phyloP scores from a whole-genome alignment of 805 yeast species.

The Nematodospora valgi region DNA sequence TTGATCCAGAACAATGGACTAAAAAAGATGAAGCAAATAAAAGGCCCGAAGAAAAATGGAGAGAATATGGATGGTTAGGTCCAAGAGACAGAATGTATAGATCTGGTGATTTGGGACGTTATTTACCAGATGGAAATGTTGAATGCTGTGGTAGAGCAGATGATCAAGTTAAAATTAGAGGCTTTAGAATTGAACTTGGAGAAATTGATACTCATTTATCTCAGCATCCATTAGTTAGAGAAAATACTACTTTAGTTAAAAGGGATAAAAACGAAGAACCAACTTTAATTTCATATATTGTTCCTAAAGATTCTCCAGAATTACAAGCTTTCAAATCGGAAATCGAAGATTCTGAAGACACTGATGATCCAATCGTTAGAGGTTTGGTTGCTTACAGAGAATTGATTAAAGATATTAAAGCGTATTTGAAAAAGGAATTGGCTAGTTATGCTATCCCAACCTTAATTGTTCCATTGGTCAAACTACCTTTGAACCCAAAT shows the following conservation, averaged over 20 bases:
- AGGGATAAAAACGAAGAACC: constrained; percentile 93
- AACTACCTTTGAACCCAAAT: constrained; percentile 92
- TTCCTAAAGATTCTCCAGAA: constrained; percentile 59
- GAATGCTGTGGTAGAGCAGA: constrained; percentile 99
- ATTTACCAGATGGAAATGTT: constrained; percentile 94
- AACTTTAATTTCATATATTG: constrained; percentile 84
- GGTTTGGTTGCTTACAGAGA: constrained; percentile 76
- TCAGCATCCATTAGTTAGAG: constrained; percentile 88
- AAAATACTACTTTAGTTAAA: constrained; percentile 86
- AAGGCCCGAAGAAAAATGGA: constrained; percentile 53
- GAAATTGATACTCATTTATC: constrained; percentile 97
- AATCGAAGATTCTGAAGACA: constrained; percentile 37
- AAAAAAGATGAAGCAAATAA: constrained; percentile 45
- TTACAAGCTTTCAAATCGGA: constrained; percentile 49
- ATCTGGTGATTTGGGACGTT: constrained; percentile 97
- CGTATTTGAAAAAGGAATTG: constrained; percentile 80
- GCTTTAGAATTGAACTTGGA: constrained; percentile 96
- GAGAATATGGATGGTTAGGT: constrained; percentile 76
- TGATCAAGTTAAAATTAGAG: constrained; percentile 97
- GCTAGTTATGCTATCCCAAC: constrained; percentile 95
- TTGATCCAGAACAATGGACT: constrained; percentile 60
- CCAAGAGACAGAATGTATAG: constrained; percentile 95
- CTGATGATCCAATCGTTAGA: constrained; percentile 63
- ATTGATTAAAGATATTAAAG: constrained; percentile 75
- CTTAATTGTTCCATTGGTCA: constrained; percentile 79